Percentiles rank a stretch among this genome's conserved stretches.
Conservation (phyloP, 2,329 filamentous ascomycete genomes). For the Pseudocercospora fijiensis region DNA sequence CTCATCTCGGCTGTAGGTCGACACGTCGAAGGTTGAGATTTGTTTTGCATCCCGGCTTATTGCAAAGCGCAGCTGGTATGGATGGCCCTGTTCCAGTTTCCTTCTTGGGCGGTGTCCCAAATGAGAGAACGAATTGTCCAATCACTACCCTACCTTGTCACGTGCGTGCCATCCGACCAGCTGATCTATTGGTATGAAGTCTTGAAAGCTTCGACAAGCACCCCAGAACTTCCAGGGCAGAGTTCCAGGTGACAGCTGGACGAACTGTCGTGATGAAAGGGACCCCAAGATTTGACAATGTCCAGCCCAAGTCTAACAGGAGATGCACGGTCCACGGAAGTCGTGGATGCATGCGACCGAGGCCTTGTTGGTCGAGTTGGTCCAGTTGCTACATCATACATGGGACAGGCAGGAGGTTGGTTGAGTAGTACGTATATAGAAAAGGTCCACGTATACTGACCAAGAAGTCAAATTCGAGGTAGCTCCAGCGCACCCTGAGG, state of each 20-base stretch:
- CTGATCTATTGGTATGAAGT: constrained; percentile 2
- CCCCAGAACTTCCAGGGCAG: neutral
- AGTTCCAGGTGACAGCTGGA: neutral
- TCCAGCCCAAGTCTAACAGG: neutral
- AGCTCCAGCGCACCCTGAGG: too few relatives aligned
- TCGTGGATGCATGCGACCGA: neutral
- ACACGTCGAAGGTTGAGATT: constrained; percentile 4
- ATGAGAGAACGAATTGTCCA: constrained; percentile 7
- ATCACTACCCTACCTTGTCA: neutral
- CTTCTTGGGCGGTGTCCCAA: neutral
- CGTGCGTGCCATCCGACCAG: neutral
- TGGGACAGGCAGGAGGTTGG: neutral
- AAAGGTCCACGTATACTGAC: too few relatives aligned
- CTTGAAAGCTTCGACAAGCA: constrained; percentile 4
- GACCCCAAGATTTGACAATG: neutral
- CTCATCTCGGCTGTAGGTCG: neutral
- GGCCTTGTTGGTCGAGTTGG: constrained; percentile 1
- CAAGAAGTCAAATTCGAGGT: too few relatives aligned
- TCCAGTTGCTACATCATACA: constrained; percentile 3
- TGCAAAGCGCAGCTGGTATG: neutral
- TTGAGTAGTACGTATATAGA: neutral
- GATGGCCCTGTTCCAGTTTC: constrained; percentile 2
- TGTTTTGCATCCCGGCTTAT: neutral
- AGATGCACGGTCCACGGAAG: constrained; percentile 1
- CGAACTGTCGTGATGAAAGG: constrained; percentile 3